A percentile compares a stretch with the other conserved stretches of the same genome.
These are phyloP conservation scores for Boletus speciosus DNA, from an alignment of 768 basidiomycete genomes.

Conservation along the genomic window DNA sequence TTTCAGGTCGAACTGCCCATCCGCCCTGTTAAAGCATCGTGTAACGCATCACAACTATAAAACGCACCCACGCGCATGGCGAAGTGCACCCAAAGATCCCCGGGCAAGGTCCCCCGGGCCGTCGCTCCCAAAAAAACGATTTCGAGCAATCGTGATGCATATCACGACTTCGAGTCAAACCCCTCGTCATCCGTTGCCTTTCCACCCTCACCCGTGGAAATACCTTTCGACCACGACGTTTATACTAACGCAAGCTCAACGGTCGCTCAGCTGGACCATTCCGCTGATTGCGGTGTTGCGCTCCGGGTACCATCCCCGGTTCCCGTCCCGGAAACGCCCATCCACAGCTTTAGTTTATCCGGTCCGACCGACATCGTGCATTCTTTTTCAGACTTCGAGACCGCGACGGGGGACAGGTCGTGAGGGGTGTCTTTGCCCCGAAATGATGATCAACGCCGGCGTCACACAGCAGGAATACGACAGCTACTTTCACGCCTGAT, in stretches of 20 bases:
- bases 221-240: no score
- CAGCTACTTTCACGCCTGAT: neutral
- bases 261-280: neutral
- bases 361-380: neutral
- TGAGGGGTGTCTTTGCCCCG: conserved; percentile 10
- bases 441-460: conserved; percentile 8
- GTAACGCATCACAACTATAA: neutral
- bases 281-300: neutral
- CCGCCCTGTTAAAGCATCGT: neutral
- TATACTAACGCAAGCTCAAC: neutral
- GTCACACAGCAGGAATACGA: neutral
- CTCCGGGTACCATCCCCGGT: neutral
- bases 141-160: no score
- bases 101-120: neutral
- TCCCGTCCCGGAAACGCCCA: no score
- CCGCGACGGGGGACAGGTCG: neutral
- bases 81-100: neutral
- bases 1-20: neutral
- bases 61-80: neutral
- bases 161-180: neutral
- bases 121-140: neutral
- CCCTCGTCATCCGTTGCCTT: no score
- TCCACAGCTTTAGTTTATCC: neutral
- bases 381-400: neutral
- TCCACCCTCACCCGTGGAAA: no score